A percentile compares a stretch with the other conserved stretches of the same genome.
Conservation (phyloP, 371 early-diverging fungal genomes). For the Apophysomyces sp. region DNA sequence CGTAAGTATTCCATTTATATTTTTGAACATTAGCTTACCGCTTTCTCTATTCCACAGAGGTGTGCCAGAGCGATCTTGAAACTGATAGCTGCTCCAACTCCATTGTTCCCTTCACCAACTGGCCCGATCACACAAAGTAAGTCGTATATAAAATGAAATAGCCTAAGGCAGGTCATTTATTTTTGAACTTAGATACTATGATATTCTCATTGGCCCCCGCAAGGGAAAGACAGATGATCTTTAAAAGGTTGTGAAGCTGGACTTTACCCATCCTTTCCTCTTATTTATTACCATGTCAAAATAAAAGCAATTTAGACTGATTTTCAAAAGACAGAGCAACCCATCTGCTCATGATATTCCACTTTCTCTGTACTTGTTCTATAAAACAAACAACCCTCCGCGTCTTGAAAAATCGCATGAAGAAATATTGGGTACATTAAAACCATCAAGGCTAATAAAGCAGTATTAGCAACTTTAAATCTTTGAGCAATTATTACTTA, state of each 20-base stretch:
- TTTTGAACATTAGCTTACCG: background rate
- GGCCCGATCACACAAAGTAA: conserved; percentile 14
- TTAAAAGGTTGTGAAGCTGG: background rate
- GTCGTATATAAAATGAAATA: background rate
- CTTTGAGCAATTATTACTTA: too few relatives aligned
- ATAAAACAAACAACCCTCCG: too few relatives aligned
- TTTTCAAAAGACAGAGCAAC: too few relatives aligned
- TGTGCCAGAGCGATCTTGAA: conserved; percentile 13
- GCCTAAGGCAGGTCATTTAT: too few relatives aligned
- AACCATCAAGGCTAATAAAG: too few relatives aligned
- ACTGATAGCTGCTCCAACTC: conserved; percentile 8
- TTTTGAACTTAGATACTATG: background rate
- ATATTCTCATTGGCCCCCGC: background rate
- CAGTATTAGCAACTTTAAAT: too few relatives aligned
- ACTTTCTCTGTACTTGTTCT: too few relatives aligned
- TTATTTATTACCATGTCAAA: too few relatives aligned
- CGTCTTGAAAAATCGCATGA: too few relatives aligned
- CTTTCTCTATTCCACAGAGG: background rate
- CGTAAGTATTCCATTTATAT: conserved; percentile 7
- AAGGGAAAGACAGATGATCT: background rate
- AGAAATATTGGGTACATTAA: too few relatives aligned
- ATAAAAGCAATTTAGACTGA: too few relatives aligned
- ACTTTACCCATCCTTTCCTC: background rate
- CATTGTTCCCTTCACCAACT: conserved; percentile 9
- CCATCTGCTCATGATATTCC: too few relatives aligned